Percentiles rank a stretch among this genome's conserved stretches.
These are phyloP conservation scores for Dianthus caryophyllus DNA, from an alignment of 148 eudicot genomes.

Conservation along the genomic window DNA sequence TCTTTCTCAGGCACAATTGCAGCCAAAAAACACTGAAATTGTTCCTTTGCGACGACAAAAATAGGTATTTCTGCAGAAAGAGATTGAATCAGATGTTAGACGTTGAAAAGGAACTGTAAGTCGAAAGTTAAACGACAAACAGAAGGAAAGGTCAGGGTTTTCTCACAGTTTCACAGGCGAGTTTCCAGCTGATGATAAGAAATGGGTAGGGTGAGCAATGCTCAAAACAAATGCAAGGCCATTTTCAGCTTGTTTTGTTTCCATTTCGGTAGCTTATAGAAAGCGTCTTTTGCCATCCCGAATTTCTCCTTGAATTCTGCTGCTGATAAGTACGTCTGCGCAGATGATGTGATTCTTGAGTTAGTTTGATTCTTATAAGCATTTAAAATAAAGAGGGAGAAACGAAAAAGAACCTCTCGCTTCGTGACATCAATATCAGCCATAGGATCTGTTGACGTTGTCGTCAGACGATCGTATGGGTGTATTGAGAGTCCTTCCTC, in stretches of 20 bases:
- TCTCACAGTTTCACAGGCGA: constrained; percentile 22
- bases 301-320: constrained; percentile 86
- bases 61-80: constrained; percentile 30
- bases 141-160: constrained; percentile 4
- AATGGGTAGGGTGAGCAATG: constrained; percentile 10
- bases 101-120: not conserved
- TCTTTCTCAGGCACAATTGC: constrained; percentile 69
- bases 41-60: constrained; percentile 41
- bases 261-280: constrained; percentile 94
- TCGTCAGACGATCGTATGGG: constrained; percentile 79
- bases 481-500: constrained; percentile 64
- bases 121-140: not conserved
- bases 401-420: constrained; percentile 74
- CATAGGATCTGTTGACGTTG: constrained; percentile 56
- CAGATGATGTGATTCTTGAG: not conserved
- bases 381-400: not conserved
- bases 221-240: constrained; percentile 71
- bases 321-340: constrained; percentile 81
- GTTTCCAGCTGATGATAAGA: not conserved
- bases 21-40: constrained; percentile 68
- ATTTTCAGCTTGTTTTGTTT: constrained; percentile 90
- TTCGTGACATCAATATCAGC: constrained; percentile 81
- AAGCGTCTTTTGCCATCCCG: constrained; percentile 65
- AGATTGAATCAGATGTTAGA: not conserved
- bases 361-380: constrained; percentile 2